Percentiles rank a stretch among this genome's conserved stretches.
These are phyloP conservation scores for Grosmannia penicillata DNA, from an alignment of 2,329 filamentous ascomycete species.

Conservation along the genomic window DNA sequence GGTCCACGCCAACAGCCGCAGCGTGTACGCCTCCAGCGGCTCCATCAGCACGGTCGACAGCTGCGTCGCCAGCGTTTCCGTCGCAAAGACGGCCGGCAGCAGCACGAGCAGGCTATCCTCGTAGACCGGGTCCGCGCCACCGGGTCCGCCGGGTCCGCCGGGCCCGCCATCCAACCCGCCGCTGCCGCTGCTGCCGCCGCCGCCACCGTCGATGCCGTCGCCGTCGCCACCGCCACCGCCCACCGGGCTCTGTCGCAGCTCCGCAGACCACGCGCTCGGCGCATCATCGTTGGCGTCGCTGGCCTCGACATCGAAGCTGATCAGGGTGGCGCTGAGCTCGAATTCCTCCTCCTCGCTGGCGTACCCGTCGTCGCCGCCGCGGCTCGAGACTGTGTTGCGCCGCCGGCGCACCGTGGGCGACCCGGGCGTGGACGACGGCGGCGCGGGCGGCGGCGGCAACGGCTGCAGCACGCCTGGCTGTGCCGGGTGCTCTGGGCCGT, in stretches of 20 bases:
- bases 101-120: slow-evolving; percentile 31
- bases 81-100: slow-evolving; percentile 31
- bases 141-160: background rate
- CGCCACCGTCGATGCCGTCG: background rate
- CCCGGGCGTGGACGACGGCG: background rate
- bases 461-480: background rate
- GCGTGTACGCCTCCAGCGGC: slow-evolving; percentile 30
- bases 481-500: background rate
- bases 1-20: slow-evolving; percentile 28
- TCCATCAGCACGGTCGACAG: slow-evolving; percentile 25
- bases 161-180: background rate
- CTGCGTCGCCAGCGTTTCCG: slow-evolving; percentile 30
- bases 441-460: background rate
- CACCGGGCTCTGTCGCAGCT: slow-evolving; percentile 32
- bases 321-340: slow-evolving; percentile 38
- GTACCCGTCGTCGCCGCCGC: slow-evolving; percentile 28
- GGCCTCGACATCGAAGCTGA: slow-evolving; percentile 47
- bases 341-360: slow-evolving; percentile 39
- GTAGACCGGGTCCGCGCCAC: slow-evolving; percentile 7
- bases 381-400: slow-evolving; percentile 27
- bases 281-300: slow-evolving; percentile 35
- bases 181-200: slow-evolving; percentile 1
- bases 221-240: background rate
- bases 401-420: slow-evolving; percentile 1
- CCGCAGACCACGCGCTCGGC: slow-evolving; percentile 41